A percentile compares a stretch with the other conserved stretches of the same genome.
These are phyloP conservation scores for Brassica napus DNA, from an alignment of 345 rosid genomes.

Conservation along the genomic window DNA sequence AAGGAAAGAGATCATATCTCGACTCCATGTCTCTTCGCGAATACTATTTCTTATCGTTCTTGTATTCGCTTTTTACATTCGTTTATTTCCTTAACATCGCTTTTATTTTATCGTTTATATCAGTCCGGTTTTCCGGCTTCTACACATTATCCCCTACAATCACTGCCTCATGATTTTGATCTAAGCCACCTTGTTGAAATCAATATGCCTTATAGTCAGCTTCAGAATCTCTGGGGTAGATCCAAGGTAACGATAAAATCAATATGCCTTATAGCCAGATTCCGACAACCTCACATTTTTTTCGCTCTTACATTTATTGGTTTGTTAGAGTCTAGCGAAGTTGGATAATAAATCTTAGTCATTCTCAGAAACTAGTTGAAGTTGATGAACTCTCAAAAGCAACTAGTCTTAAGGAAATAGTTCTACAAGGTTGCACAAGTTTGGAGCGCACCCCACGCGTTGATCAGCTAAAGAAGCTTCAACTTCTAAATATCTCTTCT, in stretches of 20 bases:
- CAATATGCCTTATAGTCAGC: slow-evolving; percentile 20
- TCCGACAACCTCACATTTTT: neutral
- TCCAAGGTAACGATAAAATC: slow-evolving; percentile 1
- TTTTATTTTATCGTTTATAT: too few relatives aligned
- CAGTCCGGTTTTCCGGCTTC: too few relatives aligned
- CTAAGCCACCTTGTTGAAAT: slow-evolving; percentile 24
- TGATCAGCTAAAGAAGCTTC: neutral
- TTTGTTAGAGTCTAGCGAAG: slow-evolving; percentile 12
- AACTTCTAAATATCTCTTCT: slow-evolving; percentile 10
- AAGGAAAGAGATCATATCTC: too few relatives aligned
- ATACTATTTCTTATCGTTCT: too few relatives aligned
- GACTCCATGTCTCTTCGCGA: too few relatives aligned
- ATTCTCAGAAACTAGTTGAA: slow-evolving; percentile 18
- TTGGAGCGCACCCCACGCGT: slow-evolving; percentile 11
- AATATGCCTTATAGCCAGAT: too few relatives aligned
- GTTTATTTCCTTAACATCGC: too few relatives aligned
- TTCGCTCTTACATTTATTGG: neutral
- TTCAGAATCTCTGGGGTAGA: slow-evolving; percentile 28
- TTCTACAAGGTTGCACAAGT: slow-evolving; percentile 25
- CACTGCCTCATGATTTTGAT: slow-evolving; percentile 15
- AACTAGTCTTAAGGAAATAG: neutral
- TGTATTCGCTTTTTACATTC: too few relatives aligned
- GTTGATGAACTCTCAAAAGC: neutral
- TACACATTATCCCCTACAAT: neutral
- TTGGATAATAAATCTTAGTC: slow-evolving; percentile 16